phyloP scores from a whole-genome alignment of 345 rosid species.

The Brassica incana region DNA sequence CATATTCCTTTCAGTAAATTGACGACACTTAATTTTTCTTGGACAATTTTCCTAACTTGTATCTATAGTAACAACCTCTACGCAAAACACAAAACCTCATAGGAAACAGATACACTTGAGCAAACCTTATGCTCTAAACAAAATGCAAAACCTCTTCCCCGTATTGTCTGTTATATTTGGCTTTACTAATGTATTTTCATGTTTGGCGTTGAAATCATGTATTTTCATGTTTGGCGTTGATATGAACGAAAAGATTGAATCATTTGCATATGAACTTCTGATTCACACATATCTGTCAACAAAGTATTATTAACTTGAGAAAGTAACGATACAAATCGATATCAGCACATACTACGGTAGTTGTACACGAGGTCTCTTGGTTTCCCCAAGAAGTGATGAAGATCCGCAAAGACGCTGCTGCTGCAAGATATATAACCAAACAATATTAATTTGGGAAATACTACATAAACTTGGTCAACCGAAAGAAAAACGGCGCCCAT shows the following conservation, averaged over 20 bases:
- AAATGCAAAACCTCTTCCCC: slow-evolving; percentile 2
- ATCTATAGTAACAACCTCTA: not conserved
- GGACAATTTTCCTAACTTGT: not conserved
- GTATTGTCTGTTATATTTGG: not conserved
- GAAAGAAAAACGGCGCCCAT: not conserved
- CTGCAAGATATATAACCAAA: slow-evolving; percentile 25
- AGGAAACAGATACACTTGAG: not conserved
- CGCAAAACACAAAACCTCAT: no score
- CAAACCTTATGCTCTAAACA: not conserved
- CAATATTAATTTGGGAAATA: slow-evolving; percentile 3
- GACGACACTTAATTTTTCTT: not conserved
- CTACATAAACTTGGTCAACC: not conserved
- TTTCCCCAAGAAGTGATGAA: slow-evolving; percentile 15
- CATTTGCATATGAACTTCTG: not conserved
- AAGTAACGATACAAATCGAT: not conserved
- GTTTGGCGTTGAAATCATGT: not conserved
- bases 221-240: no score
- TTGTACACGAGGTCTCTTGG: slow-evolving; percentile 33
- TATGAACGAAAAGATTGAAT: no score
- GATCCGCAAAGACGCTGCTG: slow-evolving; percentile 34
- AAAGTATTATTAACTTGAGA: not conserved
- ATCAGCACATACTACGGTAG: slow-evolving; percentile 26
- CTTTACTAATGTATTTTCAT: not conserved
- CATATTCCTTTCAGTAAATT: not conserved
- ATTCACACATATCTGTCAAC: not conserved